phyloP scores from a whole-genome alignment of 805 yeast species.

The Schizosaccharomyces cryophilus region DNA sequence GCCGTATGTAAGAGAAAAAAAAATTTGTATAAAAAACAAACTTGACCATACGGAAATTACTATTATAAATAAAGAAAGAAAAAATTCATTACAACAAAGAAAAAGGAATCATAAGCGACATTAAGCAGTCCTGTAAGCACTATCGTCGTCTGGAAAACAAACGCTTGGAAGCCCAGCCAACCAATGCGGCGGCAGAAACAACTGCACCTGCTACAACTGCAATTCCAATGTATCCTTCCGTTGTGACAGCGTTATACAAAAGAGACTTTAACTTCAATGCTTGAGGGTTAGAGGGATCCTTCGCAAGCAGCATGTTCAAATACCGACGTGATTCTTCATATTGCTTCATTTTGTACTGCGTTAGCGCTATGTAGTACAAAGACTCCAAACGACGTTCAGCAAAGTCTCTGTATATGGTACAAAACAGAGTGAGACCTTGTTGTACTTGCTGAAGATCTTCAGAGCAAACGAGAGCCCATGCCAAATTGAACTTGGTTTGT shows the following conservation, averaged over 20 bases:
- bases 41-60: no score
- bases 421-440: conserved; percentile 53
- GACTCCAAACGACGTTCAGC: conserved; percentile 75
- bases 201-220: conserved; percentile 69
- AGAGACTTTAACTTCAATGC: conserved; percentile 45
- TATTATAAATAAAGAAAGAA: no score
- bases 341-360: conserved; percentile 72
- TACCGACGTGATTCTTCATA: conserved; percentile 66
- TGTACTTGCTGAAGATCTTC: conserved; percentile 35
- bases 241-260: conserved; percentile 63
- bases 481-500: conserved; percentile 76
- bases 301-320: conserved; percentile 45
- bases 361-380: conserved; percentile 64
- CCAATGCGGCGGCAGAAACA: conserved; percentile 54
- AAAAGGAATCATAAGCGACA: not conserved
- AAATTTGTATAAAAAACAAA: no score
- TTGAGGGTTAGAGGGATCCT: conserved; percentile 71
- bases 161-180: conserved; percentile 11
- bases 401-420: conserved; percentile 44
- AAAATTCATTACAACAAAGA: not conserved
- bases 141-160: not conserved
- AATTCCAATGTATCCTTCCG: conserved; percentile 70
- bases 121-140: not conserved
- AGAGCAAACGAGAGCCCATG: conserved; percentile 86
- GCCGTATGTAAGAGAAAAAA: no score